Base-by-base conservation (phyloP, 768 basidiomycete genomes). In the Psilocybe azurescens region DNA sequence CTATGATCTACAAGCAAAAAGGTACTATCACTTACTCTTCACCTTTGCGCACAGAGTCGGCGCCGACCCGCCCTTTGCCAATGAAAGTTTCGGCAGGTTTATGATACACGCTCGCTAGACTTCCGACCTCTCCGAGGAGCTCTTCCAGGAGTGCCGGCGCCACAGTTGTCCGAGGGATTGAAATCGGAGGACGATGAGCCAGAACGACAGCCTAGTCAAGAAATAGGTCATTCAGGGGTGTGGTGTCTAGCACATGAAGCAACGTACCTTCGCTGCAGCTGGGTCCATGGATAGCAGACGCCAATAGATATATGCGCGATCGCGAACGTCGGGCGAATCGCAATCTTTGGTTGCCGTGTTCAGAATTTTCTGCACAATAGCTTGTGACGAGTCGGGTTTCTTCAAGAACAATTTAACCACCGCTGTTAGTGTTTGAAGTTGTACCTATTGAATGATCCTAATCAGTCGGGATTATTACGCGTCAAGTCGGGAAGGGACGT, bases 231-330 rank as follows among this genome's bases (percentile, higher is more conserved):
- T n/a, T 47, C 20, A 24, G 39, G n/a, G 49, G 24, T 54, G 8
- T 16, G 3, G 33, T 38, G 28, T 49, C n/a, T 8, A 29, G 56
- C 39, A 58, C 63, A 32, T 14, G 36, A 48, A 48, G 24, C 0
- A 9, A 28, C 78, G 53, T 63, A 93, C 95, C 84, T 98, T 99
- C 0, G 97, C 97, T 16, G 97, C 95, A 2, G 87, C 93, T 1
- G 96, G 94, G 74, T 99, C 97, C 59, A 94, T 95, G 5, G 94
- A 97, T 29, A 99, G 75, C 64, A 99, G 71, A 63, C 97, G 83
- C 97, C 97, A 99, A 71, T 99, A 99, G 44, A 99, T 97, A 72
- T 99, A 99, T 1, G 97, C 97, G 53, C 96, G 84, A 74, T 99
- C 97, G 46, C 97, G 85, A 14, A 99, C 94, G 73, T 99, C 97